These are phyloP conservation scores for Candida awuae DNA, from an alignment of 805 yeast genomes.

Conservation along the genomic window DNA sequence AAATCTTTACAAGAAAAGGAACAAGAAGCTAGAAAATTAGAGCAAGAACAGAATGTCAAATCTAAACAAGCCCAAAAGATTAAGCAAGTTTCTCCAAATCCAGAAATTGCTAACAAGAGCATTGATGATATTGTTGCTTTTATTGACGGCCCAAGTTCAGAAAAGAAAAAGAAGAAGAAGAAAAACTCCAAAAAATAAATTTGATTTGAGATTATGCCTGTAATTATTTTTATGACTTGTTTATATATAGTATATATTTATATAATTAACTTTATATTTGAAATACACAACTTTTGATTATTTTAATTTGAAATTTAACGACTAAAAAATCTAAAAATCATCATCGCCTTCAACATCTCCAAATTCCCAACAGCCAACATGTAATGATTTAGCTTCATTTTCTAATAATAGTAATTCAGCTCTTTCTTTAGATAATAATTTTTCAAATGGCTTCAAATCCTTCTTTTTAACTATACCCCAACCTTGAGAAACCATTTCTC, in stretches of 20 bases:
- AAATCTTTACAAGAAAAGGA: slow-evolving; percentile 19
- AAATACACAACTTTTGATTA: too few species aligned
- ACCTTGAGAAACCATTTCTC: slow-evolving; percentile 50
- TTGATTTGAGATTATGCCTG: slow-evolving; percentile 1
- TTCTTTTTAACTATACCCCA: slow-evolving; percentile 46
- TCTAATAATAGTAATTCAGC: slow-evolving; percentile 38
- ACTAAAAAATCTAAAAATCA: slow-evolving; percentile 10
- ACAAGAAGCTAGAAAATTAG: slow-evolving; percentile 19
- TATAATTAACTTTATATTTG: slow-evolving; percentile 3
- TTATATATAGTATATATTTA: slow-evolving; percentile 5
- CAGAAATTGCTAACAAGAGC: slow-evolving; percentile 54
- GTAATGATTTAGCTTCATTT: slow-evolving; percentile 38
- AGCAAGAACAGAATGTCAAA: slow-evolving; percentile 17
- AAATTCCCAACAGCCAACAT: slow-evolving; percentile 65
- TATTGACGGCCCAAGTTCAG: slow-evolving; percentile 48
- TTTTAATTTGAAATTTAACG: too few species aligned
- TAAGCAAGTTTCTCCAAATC: slow-evolving; percentile 33
- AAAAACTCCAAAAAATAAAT: slow-evolving; percentile 18
- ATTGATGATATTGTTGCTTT: slow-evolving; percentile 66
- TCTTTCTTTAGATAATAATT: slow-evolving; percentile 29
- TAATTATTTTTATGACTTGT: slow-evolving; percentile 8
- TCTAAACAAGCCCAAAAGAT: slow-evolving; percentile 25
- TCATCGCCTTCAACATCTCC: slow-evolving; percentile 65
- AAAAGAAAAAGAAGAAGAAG: slow-evolving; percentile 26
- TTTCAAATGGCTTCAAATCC: slow-evolving; percentile 30